These are phyloP conservation scores for Pseudozyma hubeiensis DNA, from an alignment of 1,284 basidiomycete species.

Conservation along the genomic window DNA sequence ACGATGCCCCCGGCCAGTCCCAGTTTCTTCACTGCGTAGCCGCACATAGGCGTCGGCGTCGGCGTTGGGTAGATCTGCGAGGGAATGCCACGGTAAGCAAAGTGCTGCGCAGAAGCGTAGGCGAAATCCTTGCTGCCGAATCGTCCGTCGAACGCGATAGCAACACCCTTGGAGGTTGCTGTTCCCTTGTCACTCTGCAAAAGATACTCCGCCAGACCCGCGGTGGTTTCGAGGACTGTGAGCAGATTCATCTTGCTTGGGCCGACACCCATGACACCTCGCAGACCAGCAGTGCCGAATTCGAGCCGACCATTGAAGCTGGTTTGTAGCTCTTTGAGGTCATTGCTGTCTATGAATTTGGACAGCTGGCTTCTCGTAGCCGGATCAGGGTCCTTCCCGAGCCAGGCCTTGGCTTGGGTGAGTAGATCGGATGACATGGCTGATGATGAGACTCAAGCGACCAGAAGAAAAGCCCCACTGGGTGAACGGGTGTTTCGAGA, in stretches of 20 bases:
- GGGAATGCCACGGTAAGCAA: slow-evolving; percentile 51
- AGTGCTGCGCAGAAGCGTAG: slow-evolving; percentile 52
- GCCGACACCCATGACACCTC: slow-evolving; percentile 59
- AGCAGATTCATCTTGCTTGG: slow-evolving; percentile 62
- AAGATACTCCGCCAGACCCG: slow-evolving; percentile 54
- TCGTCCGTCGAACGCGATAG: slow-evolving; percentile 61
- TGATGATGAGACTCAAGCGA: neutral
- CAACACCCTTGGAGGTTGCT: slow-evolving; percentile 51
- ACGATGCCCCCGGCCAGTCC: slow-evolving; percentile 60
- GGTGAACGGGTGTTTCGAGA: neutral
- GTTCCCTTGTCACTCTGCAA: slow-evolving; percentile 34
- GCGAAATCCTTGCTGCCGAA: slow-evolving; percentile 58
- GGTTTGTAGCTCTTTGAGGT: slow-evolving; percentile 42
- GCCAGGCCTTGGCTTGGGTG: slow-evolving; percentile 51
- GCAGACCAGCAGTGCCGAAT: slow-evolving; percentile 60
- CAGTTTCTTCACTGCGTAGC: slow-evolving; percentile 57
- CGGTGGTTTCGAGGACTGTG: slow-evolving; percentile 55
- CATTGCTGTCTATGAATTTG: slow-evolving; percentile 38
- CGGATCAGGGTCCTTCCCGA: slow-evolving; percentile 56
- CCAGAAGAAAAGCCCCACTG: neutral
- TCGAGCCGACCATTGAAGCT: slow-evolving; percentile 55
- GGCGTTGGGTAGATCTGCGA: slow-evolving; percentile 45
- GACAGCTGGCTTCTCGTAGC: slow-evolving; percentile 39
- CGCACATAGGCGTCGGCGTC: slow-evolving; percentile 58
- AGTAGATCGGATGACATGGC: slow-evolving; percentile 33